Conservation (phyloP, 768 basidiomycete genomes). For the Boletus bicolor region DNA sequence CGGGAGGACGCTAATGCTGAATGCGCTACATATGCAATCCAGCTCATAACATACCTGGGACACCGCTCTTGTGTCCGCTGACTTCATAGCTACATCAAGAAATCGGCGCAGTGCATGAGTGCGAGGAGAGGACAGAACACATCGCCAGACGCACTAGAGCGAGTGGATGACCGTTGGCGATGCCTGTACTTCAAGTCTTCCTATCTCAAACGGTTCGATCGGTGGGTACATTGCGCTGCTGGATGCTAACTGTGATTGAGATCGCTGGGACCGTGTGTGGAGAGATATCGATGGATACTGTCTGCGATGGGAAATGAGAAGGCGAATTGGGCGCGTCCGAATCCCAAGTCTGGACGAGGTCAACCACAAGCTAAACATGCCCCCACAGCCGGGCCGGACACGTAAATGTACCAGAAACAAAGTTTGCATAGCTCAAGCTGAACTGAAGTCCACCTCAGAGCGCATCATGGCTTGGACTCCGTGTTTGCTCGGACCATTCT, state of each 20-base stretch:
- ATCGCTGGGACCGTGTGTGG: neutral
- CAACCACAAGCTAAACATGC: neutral
- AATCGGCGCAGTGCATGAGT: neutral
- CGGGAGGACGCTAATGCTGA: neutral
- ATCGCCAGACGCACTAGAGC: conserved; percentile 56
- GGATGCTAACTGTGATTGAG: neutral
- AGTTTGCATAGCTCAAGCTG: no score
- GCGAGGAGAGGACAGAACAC: neutral
- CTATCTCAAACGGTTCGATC: conserved; percentile 62
- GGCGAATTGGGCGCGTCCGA: neutral
- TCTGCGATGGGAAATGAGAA: conserved; percentile 10
- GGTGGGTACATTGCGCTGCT: conserved; percentile 57
- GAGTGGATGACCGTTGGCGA: conserved; percentile 48
- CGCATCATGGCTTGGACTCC: no score
- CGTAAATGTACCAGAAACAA: no score
- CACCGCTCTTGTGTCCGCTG: conserved; percentile 72
- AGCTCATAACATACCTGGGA: conserved; percentile 50
- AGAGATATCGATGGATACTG: conserved; percentile 19
- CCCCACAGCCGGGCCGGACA: no score
- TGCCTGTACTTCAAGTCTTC: conserved; percentile 66
- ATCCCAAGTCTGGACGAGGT: conserved; percentile 10
- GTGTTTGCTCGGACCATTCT: no score
- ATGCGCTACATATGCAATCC: neutral
- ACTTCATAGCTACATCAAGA: conserved; percentile 63
- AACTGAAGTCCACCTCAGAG: no score